These are phyloP conservation scores for Leishmania braziliensis DNA, from an alignment of 208 protist genomes.

Conservation along the genomic window DNA sequence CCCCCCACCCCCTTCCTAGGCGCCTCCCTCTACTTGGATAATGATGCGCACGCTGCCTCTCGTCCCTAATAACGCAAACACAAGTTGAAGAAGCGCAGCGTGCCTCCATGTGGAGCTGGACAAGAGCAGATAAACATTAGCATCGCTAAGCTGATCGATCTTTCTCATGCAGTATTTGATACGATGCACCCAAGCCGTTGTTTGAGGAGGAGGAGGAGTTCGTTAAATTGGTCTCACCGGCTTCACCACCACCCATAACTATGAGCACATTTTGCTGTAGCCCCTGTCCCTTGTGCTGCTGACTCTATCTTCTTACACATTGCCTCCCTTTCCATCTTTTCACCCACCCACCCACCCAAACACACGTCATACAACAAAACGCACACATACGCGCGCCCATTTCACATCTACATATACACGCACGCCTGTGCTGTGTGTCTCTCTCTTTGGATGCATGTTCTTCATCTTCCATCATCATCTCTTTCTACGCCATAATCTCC, in stretches of 20 bases:
- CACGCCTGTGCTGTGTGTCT: not conserved
- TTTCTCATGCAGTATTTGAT: not conserved
- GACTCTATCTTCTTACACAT: not conserved
- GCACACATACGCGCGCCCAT: not conserved
- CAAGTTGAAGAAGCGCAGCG: not conserved
- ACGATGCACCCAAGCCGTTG: not conserved
- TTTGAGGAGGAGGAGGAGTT: not conserved
- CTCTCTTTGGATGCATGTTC: not conserved
- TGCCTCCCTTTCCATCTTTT: not conserved
- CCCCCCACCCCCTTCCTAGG: not conserved
- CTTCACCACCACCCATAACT: not conserved
- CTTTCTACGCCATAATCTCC: not conserved
- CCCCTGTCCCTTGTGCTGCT: not conserved
- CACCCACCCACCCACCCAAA: not conserved
- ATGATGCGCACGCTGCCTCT: not conserved
- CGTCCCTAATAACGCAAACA: not conserved
- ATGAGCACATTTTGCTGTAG: not conserved
- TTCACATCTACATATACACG: not conserved
- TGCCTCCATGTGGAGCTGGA: not conserved
- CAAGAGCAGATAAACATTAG: not conserved
- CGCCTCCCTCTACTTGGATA: not conserved
- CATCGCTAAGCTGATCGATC: not conserved
- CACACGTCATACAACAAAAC: not conserved
- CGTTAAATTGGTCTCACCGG: not conserved
- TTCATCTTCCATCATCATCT: not conserved